Evolutionary conservation across 2,329 filamentous ascomycete species (phyloP), one percentile per base, ranked within the genome.

Genomic region (Thermochaetoides dissita): DNA sequence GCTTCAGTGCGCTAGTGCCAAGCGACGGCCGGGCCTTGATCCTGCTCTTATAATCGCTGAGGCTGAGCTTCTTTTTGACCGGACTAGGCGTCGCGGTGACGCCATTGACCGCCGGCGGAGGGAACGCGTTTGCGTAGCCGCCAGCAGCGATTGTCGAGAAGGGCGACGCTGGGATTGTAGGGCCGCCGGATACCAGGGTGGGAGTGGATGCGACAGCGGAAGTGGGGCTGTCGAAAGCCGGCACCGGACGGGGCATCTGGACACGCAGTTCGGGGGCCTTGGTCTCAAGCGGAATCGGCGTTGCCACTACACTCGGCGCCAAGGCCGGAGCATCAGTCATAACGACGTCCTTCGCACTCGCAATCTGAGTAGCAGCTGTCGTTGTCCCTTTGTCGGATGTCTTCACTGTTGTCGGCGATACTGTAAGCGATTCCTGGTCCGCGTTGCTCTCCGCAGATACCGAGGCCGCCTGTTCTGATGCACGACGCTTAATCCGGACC

Each of bases 11-110:
- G 7, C 54, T 53, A 3, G 55, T 54, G 3, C 54, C 50, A 6
- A 57, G 47, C 1, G 56, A 56, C 8, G 65, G 63, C 46, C 64
- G 67, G 53, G 75, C 78, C 52, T 69, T 72, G 61, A 69, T 65
- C 39, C 72, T 64, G 48, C 70, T 74, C 55, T 74, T 76, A 52
- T 81, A 81, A 53, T 81, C 77, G 52, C 75, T 80, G 2, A 81
- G 57, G 48, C 74, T 80, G 33, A 81, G 60, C 57, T 80, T 81
- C 65, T 81, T 81, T 59, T 79, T 79, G 30, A 76, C 63, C 2
- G 77, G 76, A 47, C 74, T 79, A 3, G 74, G 72, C 17, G 67
- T 65, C 8, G 64, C 64, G 6, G 56, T 57, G 7, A 63, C 50
- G 10, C 68, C 65, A 43, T 70, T 73, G 31, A 64, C 53, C 0